Evolutionary conservation across 2,329 filamentous ascomycete genomes (phyloP), one percentile per base, ranked within the genome.

Genomic region (Ramularia endophylla): DNA sequence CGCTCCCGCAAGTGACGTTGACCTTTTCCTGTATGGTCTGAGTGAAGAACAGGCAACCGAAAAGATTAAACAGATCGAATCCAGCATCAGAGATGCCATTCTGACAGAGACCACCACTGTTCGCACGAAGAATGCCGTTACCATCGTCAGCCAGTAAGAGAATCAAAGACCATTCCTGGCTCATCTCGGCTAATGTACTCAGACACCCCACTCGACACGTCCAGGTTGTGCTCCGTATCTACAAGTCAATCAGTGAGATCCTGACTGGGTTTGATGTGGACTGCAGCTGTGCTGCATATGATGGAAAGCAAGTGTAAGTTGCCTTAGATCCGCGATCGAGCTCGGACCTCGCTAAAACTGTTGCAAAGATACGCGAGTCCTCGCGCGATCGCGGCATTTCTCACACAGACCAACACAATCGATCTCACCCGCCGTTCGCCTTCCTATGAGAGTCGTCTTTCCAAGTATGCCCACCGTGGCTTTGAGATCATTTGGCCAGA

Each of bases 241-340:
- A 94, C 69, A 86, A 87, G 56, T 88, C 82, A 0, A 67, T 94
- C 33, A 83, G 85, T 1, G 85, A 94, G 60, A 89, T 94, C 27
- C 72, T 94, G 17, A 87, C 87, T 3, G 87, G 87, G 0, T 94
- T 94, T 53, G 87, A 94, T 54, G 87, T 94, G 36, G 87, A 92
- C 59, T 88, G 83, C 59, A 83, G 85, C 1, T 86, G 86, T 47
- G 83, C 80, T 17, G 86, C 85, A 3, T 94, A 85, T 53, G 80
- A 92, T 60, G 87, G 87, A 27, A 74, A 75, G 15, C 83, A 92
- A 56, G 86, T 94, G 13, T 25, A 11, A 25, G 22, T 25, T n/a
- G n/a, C n/a, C n/a, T n/a, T n/a, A n/a, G n/a, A n/a, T n/a, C n/a
- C n/a, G n/a, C n/a, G n/a, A n/a, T n/a, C n/a, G n/a, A n/a, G n/a